Conservation (phyloP, 148 eudicot genomes). For the Dysphania ambrosioides region DNA sequence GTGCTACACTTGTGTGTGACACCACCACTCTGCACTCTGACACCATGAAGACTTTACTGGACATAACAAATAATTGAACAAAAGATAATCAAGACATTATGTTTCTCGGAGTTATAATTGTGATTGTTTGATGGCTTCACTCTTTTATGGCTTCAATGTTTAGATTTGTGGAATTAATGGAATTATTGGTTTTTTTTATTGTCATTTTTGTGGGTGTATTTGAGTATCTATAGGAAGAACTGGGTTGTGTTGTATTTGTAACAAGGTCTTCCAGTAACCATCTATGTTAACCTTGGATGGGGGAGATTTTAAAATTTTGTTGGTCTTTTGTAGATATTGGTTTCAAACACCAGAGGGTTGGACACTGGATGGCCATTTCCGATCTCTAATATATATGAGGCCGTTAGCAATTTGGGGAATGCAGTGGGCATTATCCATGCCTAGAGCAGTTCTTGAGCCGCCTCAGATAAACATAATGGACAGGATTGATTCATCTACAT, state of each 20-base stretch:
- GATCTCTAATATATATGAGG: slow-evolving; percentile 70
- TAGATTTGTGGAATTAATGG: too few species aligned
- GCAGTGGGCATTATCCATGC: slow-evolving; percentile 78
- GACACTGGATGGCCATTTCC: slow-evolving; percentile 57
- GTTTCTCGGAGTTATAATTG: too few species aligned
- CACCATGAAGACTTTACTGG: too few species aligned
- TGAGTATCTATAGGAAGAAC: not conserved
- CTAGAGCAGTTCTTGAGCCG: slow-evolving; percentile 68
- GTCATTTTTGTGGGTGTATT: not conserved
- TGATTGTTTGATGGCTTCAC: too few species aligned
- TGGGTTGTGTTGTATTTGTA: not conserved
- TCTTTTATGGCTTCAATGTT: too few species aligned
- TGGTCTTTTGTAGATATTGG: slow-evolving; percentile 45
- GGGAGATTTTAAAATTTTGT: not conserved
- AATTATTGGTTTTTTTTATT: not conserved
- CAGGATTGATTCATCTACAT: slow-evolving; percentile 43
- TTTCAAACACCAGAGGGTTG: slow-evolving; percentile 76
- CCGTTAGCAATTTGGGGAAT: slow-evolving; percentile 77
- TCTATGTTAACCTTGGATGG: not conserved
- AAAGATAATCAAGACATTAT: too few species aligned
- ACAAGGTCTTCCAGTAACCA: not conserved
- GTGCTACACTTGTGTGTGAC: too few species aligned
- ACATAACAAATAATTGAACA: too few species aligned
- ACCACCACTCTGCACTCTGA: too few species aligned
- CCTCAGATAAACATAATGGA: slow-evolving; percentile 76